Conservation (phyloP, 768 basidiomycete species). For the Baorangia bicolor region DNA sequence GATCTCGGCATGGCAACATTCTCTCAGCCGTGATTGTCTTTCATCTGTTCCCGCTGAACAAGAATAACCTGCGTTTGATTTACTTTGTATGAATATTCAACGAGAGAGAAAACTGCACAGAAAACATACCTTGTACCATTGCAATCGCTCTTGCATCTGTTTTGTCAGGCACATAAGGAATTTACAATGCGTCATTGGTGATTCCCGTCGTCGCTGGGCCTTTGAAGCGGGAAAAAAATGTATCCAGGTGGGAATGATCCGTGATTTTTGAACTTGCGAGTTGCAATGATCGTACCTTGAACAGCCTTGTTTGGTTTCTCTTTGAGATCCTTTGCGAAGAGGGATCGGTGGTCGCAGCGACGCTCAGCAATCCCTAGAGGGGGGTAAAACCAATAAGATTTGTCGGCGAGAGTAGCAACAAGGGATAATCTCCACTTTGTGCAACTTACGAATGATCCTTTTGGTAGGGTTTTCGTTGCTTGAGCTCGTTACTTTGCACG, state of each 20-base stretch:
- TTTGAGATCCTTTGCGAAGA: too few species aligned
- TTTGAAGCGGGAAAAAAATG: too few species aligned
- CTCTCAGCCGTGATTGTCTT: too few species aligned
- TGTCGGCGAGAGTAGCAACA: neutral
- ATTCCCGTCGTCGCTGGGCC: neutral
- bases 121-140: slow-evolving; percentile 55
- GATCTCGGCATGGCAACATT: too few species aligned
- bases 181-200: too few species aligned
- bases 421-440: slow-evolving; percentile 49
- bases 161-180: slow-evolving; percentile 68
- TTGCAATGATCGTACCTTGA: too few species aligned
- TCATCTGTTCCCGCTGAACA: too few species aligned
- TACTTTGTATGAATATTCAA: too few species aligned
- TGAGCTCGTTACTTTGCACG: too few species aligned
- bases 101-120: neutral
- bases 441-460: slow-evolving; percentile 65
- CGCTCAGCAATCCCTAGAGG: too few species aligned
- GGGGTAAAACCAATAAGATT: neutral
- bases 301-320: too few species aligned
- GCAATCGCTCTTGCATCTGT: slow-evolving; percentile 67
- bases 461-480: slow-evolving; percentile 68
- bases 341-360: too few species aligned
- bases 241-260: slow-evolving; percentile 79
- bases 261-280: slow-evolving; percentile 74
- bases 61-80: slow-evolving; percentile 80